Percentiles rank a stretch among this genome's conserved stretches.
Conservation (phyloP, 805 yeast species). For the Kodamaea lidongshanica region DNA sequence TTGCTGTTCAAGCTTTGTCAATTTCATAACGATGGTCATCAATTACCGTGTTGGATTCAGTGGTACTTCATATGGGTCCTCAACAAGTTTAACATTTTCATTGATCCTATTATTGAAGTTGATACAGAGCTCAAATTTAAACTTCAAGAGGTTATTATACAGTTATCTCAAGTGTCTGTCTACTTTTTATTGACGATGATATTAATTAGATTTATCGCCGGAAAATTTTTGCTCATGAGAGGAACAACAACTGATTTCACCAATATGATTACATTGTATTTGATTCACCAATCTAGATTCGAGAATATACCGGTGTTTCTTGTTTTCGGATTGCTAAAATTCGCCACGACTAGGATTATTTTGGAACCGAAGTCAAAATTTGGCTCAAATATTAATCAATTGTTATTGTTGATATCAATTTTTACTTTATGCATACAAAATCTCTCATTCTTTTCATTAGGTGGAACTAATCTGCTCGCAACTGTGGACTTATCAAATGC, state of each 20-base stretch:
- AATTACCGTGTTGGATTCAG: slow-evolving; percentile 38
- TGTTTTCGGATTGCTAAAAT: slow-evolving; percentile 21
- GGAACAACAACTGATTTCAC: slow-evolving; percentile 30
- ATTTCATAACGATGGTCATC: slow-evolving; percentile 49
- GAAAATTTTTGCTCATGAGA: slow-evolving; percentile 17
- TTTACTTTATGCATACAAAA: slow-evolving; percentile 58
- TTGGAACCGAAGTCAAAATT: slow-evolving; percentile 1
- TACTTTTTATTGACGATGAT: slow-evolving; percentile 25
- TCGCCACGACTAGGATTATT: slow-evolving; percentile 13
- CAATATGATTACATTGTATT: slow-evolving; percentile 33
- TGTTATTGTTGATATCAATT: slow-evolving; percentile 21
- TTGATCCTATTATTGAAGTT: slow-evolving; percentile 14
- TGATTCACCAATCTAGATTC: slow-evolving; percentile 50
- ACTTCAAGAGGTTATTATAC: slow-evolving; percentile 20
- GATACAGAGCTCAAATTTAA: slow-evolving; percentile 9
- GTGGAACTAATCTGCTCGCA: slow-evolving; percentile 88
- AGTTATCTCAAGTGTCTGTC: slow-evolving; percentile 22
- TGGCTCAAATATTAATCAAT: slow-evolving; percentile 1
- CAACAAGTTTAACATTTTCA: slow-evolving; percentile 21
- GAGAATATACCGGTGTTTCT: slow-evolving; percentile 52
- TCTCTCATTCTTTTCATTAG: slow-evolving; percentile 76
- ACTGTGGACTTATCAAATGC: slow-evolving; percentile 88
- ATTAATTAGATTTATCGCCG: slow-evolving; percentile 23
- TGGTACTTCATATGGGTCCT: slow-evolving; percentile 24
- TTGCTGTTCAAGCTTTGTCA: slow-evolving; percentile 51